Evolutionary conservation across 1,284 basidiomycete species (phyloP), one percentile per base, ranked within the genome.

Genomic region (Malassezia obtusa): DNA sequence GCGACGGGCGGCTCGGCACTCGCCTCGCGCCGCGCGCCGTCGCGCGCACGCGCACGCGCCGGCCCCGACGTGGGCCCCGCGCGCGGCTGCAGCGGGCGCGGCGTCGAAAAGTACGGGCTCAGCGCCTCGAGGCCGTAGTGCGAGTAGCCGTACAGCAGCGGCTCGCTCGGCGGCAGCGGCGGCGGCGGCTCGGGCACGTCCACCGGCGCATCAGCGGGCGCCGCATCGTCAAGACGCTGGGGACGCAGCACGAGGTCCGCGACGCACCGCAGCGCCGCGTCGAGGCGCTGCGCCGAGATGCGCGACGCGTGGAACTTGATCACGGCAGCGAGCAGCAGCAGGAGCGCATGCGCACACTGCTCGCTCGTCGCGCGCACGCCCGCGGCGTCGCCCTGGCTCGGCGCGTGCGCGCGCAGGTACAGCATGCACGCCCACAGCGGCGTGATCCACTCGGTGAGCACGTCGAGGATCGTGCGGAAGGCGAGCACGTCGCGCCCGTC

Each of bases 251-350:
- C 19, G 22, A 50, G 25, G 10, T n/a, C 30, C 19, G 43, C 19
- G 21, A 52, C 41, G 6, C 44, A 25, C 17, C 12, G 22, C 19
- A 57, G 36, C 19, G 36, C 30, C n/a, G 26, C 17, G 15, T 46
- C 17, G 33, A 50, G 36, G n/a, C 41, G 49, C 37, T 36, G 11
- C 25, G 39, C 32, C 14, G 50, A 31, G 12, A 50, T 39, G 25
- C 49, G 43, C 19, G 70, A 57, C 36, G 70, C 70, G 50, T 59
- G 61, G 47, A 68, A 73, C 51, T 72, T 73, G 58, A 71, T 57
- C 11, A 68, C 63, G 24, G 61, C 57, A 7, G 63, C 61, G 22
- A 70, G 49, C 15, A 73, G 52, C 21, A 62, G 55, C n/a, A 73
- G 45, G 35, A 61, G 58, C 1, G 58, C 45, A 25, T 64, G 58